Evolutionary conservation across 768 basidiomycete genomes (phyloP).

Genomic region (Xerocomellus intermedius): DNA sequence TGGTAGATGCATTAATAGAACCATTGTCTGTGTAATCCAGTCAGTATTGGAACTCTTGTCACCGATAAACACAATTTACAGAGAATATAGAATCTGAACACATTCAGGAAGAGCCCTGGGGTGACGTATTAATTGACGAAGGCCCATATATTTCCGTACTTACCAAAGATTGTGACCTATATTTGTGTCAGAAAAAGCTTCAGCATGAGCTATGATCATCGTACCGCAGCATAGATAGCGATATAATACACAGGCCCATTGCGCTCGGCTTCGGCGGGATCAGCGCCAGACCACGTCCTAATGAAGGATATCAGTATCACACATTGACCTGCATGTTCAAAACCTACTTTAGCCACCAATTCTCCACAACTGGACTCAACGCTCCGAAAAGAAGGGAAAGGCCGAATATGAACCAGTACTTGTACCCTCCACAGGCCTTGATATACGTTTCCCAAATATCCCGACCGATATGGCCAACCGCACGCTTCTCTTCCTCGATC

Average conservation of each 20-base stretch:
- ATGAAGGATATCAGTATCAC: conserved; percentile 22
- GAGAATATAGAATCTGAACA: conserved; percentile 66
- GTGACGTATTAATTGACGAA: conserved; percentile 14
- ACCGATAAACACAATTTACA: conserved; percentile 44
- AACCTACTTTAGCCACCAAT: conserved; percentile 62
- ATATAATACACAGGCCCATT: conserved; percentile 49
- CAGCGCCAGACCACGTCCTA: conserved; percentile 58
- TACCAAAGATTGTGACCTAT: conserved; percentile 40
- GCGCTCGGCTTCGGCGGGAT: conserved; percentile 37
- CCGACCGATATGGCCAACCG: conserved; percentile 63
- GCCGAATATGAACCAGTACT: conserved; percentile 59
- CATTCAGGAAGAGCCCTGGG: conserved; percentile 54
- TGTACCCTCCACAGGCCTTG: conserved; percentile 45
- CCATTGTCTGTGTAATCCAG: conserved; percentile 50
- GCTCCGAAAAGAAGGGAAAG: conserved; percentile 55
- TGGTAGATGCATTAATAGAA: conserved; percentile 76
- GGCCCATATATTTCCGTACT: background rate
- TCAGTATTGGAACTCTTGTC: conserved; percentile 2
- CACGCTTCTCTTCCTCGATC: conserved; percentile 81
- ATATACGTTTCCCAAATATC: conserved; percentile 67
- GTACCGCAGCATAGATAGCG: conserved; percentile 62
- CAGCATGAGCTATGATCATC: conserved; percentile 13
- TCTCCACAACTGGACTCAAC: conserved; percentile 65
- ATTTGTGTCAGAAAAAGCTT: conserved; percentile 20
- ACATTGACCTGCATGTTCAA: conserved; percentile 1